phyloP scores from a whole-genome alignment of 306 rosid species.

The Begonia masoniana region DNA sequence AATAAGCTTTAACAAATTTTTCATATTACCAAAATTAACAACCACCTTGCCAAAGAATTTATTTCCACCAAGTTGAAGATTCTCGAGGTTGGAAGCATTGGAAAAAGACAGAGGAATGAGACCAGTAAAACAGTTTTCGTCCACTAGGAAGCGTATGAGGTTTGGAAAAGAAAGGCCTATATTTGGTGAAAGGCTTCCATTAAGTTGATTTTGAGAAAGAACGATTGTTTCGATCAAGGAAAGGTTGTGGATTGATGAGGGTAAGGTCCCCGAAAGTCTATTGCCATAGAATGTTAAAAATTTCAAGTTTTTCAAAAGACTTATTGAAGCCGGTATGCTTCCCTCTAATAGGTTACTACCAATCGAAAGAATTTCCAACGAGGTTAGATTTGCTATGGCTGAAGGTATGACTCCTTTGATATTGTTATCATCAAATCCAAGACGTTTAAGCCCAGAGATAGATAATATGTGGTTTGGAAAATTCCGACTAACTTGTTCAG shows the following conservation, averaged over 20 bases:
- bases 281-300: constrained; percentile 40
- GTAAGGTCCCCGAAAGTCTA: constrained; percentile 46
- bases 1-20: neutral
- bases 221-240: constrained; percentile 7
- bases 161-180: neutral
- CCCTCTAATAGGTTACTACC: constrained; percentile 55
- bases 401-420: constrained; percentile 37
- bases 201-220: neutral
- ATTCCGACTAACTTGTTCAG: constrained; percentile 17
- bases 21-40: neutral
- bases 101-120: neutral
- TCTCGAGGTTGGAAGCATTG: neutral
- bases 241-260: constrained; percentile 20
- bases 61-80: neutral
- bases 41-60: neutral
- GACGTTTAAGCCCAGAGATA: constrained; percentile 2
- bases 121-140: neutral
- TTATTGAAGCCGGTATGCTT: constrained; percentile 12
- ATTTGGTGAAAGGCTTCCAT: neutral
- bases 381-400: constrained; percentile 43
- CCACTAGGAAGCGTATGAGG: neutral
- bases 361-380: constrained; percentile 33
- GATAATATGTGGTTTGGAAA: no score
- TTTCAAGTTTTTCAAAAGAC: constrained; percentile 32
- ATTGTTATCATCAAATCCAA: constrained; percentile 28